Evolutionary conservation across 305 asterid species (phyloP).

Genomic region (Nicotiana rustica): DNA sequence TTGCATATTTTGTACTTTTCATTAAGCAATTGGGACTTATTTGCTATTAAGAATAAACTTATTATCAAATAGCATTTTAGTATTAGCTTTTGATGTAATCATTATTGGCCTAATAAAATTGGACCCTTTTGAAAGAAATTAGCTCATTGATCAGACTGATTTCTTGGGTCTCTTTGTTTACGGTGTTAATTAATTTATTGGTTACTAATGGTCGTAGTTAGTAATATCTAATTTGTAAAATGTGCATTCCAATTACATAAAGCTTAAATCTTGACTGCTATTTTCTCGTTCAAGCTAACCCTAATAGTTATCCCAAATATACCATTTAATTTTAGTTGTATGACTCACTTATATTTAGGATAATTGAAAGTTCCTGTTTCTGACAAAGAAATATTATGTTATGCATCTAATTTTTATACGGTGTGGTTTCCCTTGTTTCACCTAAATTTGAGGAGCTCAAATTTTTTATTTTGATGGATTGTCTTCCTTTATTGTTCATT

Average conservation of each 20-base stretch:
- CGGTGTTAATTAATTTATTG: not conserved
- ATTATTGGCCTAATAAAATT: not conserved
- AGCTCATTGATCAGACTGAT: not conserved
- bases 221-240: not conserved
- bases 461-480: not conserved
- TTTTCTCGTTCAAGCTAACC: not conserved
- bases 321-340: not conserved
- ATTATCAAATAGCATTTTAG: not conserved
- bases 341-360: not conserved
- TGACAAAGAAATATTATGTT: not conserved
- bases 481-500: not conserved
- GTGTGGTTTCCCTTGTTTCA: not conserved
- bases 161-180: not conserved
- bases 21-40: not conserved
- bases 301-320: not conserved
- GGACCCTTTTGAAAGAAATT: not conserved
- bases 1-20: not conserved
- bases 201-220: not conserved
- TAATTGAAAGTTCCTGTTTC: not conserved
- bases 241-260: not conserved
- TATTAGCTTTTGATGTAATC: constrained; percentile 7
- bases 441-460: no score
- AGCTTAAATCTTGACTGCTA: not conserved
- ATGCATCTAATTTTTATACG: not conserved
- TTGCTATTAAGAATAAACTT: not conserved